Conservation (phyloP, 768 basidiomycete species). For the Krasilnikovozyma curviuscula region DNA sequence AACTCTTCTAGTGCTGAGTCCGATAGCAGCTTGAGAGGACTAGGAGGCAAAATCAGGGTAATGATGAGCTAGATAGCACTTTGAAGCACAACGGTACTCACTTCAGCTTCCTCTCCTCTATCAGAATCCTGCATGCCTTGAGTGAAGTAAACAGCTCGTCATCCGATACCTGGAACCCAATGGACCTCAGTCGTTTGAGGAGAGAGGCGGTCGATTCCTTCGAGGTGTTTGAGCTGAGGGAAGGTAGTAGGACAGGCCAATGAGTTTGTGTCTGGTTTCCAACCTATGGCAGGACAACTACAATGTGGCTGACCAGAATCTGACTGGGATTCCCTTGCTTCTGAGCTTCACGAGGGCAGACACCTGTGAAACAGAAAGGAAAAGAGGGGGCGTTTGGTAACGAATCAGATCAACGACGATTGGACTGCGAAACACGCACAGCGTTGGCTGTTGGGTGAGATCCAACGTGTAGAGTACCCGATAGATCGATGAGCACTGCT, state of each 20-base stretch:
- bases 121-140: constrained; percentile 35
- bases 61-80: background rate
- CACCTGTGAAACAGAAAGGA: too few relatives aligned
- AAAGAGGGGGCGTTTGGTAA: too few relatives aligned
- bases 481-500: constrained; percentile 46
- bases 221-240: constrained; percentile 46
- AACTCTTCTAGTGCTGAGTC: constrained; percentile 24
- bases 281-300: background rate
- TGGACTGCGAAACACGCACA: too few relatives aligned
- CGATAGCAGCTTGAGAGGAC: constrained; percentile 27
- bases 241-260: background rate
- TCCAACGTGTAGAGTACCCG: constrained; percentile 46
- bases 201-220: constrained; percentile 39
- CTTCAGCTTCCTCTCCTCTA: constrained; percentile 30
- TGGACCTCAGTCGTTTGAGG: constrained; percentile 29
- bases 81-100: constrained; percentile 14
- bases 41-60: background rate
- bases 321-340: constrained; percentile 24
- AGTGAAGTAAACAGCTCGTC: constrained; percentile 47
- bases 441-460: constrained; percentile 34
- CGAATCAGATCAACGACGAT: too few relatives aligned
- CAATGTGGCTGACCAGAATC: constrained; percentile 26
- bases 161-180: constrained; percentile 35
- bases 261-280: background rate
- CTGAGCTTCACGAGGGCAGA: constrained; percentile 30